Conservation (phyloP, 1,284 basidiomycete species). For the Porogramme epimiltina region DNA sequence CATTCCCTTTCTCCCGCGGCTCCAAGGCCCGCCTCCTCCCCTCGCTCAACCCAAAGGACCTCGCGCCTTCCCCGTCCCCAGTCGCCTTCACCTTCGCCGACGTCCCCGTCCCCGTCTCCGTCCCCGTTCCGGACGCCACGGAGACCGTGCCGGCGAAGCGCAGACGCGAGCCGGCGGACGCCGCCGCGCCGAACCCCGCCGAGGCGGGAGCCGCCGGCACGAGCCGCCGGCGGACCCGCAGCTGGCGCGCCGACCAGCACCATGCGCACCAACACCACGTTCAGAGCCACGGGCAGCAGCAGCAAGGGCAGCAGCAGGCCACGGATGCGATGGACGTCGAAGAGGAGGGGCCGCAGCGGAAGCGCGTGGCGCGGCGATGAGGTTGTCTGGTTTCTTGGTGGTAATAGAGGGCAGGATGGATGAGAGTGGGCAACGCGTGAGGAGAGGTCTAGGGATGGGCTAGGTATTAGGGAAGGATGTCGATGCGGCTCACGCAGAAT, state of each 20-base stretch:
- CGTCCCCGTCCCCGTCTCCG: constrained; percentile 8
- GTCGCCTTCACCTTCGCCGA: constrained; percentile 11
- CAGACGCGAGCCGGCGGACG: constrained; percentile 36
- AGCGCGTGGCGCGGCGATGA: constrained; percentile 38
- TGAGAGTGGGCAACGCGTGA: background rate
- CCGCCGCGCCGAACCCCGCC: constrained; percentile 21
- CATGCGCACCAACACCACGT: constrained; percentile 19
- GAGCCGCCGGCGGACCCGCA: constrained; percentile 28
- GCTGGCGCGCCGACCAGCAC: constrained; percentile 25
- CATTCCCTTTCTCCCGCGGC: constrained; percentile 4
- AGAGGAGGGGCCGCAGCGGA: constrained; percentile 41
- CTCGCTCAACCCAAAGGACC: constrained; percentile 19
- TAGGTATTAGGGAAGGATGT: too few relatives aligned
- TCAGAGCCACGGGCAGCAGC: too few relatives aligned
- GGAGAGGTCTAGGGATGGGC: too few relatives aligned
- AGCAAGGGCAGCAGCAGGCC: background rate
- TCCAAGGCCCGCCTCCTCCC: constrained; percentile 26
- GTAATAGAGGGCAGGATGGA: background rate
- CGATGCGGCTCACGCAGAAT: too few relatives aligned
- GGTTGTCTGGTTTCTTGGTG: background rate
- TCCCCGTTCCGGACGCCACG: background rate
- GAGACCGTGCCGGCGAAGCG: constrained; percentile 36
- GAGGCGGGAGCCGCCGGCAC: constrained; percentile 12
- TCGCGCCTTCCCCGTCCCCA: constrained; percentile 15
- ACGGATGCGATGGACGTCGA: constrained; percentile 41